Percentiles rank a stretch among this genome's conserved stretches.
These are phyloP conservation scores for Cryptococcus sp. DNA, from an alignment of 1,284 basidiomycete species.

Conservation along the genomic window DNA sequence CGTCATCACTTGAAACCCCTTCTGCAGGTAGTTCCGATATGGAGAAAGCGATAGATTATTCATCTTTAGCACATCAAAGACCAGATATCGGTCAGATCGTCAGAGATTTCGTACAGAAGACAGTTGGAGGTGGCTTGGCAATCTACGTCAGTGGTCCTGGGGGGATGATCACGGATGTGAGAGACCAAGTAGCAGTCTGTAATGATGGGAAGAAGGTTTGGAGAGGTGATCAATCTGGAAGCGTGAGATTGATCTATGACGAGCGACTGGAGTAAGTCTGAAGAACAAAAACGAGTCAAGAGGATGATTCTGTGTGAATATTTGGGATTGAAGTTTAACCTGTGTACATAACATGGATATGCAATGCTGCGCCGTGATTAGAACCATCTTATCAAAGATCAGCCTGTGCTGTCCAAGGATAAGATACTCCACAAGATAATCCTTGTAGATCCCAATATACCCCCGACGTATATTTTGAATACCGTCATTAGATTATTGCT, in stretches of 20 bases:
- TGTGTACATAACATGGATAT: no score
- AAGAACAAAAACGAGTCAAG: no score
- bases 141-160: conserved; percentile 28
- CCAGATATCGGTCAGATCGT: conserved; percentile 13
- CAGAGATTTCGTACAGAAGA: conserved; percentile 11
- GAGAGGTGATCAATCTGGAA: conserved; percentile 15
- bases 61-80: not conserved
- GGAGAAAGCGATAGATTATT: not conserved
- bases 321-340: no score
- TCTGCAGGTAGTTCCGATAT: not conserved
- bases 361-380: no score
- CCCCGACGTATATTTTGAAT: no score
- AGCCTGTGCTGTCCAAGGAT: no score
- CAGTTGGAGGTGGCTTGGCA: no score
- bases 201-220: conserved; percentile 17
- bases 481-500: no score
- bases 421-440: no score
- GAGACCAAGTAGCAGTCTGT: conserved; percentile 18
- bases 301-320: no score
- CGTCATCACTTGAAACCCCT: not conserved
- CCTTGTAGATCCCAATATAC: no score
- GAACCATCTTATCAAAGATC: no score
- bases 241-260: conserved; percentile 24
- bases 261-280: conserved; percentile 14
- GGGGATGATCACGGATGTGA: conserved; percentile 20